These are phyloP conservation scores for Primulina huaijiensis DNA, from an alignment of 257 asterid species.

Conservation along the genomic window DNA sequence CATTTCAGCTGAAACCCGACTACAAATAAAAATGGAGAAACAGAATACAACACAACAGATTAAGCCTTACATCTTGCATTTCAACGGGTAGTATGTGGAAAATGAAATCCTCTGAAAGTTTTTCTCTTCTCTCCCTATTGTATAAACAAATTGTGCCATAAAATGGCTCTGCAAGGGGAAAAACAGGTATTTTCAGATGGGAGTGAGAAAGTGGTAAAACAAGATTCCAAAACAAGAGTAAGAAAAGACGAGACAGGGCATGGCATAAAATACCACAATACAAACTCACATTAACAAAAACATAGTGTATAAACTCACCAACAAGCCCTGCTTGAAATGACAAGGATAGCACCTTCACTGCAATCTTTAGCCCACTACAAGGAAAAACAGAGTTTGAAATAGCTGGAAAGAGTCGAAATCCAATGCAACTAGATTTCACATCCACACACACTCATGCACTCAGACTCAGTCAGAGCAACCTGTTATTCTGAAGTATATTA, in stretches of 20 bases:
- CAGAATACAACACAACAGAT: conserved; percentile 14
- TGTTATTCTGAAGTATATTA: conserved; percentile 72
- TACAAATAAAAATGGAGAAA: conserved; percentile 6
- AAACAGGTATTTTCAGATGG: background rate
- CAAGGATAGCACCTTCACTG: conserved; percentile 88
- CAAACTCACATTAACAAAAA: background rate
- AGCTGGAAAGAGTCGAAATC: conserved; percentile 15
- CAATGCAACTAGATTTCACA: conserved; percentile 19
- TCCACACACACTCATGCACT: conserved; percentile 4
- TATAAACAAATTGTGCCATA: conserved; percentile 94
- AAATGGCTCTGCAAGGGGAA: conserved; percentile 83
- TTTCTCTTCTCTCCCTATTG: conserved; percentile 99
- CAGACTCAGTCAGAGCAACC: conserved; percentile 44
- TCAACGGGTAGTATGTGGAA: conserved; percentile 74
- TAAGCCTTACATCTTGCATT: conserved; percentile 67
- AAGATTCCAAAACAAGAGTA: background rate
- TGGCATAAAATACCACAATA: conserved; percentile 25
- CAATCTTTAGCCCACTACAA: conserved; percentile 90
- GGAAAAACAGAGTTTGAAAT: conserved; percentile 28
- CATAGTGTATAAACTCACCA: conserved; percentile 63
- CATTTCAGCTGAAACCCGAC: conserved; percentile 6
- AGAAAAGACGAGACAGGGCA: conserved; percentile 19
- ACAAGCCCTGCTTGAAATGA: conserved; percentile 92
- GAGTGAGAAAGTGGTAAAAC: background rate
- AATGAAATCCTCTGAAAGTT: conserved; percentile 90